Conservation (phyloP, 176 grass and related monocot genomes). For the Avena atlantica region DNA sequence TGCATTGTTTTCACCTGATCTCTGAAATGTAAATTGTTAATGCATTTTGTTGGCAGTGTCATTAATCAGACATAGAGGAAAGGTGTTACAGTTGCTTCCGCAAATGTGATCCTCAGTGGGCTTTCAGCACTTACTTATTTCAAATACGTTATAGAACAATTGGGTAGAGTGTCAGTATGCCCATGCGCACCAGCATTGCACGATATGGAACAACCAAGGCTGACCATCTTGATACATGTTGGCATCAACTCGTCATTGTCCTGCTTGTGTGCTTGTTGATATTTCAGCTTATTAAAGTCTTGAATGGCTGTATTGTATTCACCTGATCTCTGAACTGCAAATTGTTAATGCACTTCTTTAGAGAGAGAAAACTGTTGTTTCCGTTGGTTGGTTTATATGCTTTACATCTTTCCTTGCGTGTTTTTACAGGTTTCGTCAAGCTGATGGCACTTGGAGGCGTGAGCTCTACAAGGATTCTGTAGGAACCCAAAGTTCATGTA, state of each 20-base stretch:
- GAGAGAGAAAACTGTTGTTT: neutral
- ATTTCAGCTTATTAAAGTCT: constrained; percentile 13
- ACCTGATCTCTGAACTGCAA: neutral
- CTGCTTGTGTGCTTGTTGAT: neutral
- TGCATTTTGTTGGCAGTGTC: neutral
- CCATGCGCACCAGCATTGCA: neutral
- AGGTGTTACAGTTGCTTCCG: too few species aligned
- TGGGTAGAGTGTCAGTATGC: neutral
- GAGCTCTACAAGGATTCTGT: constrained; percentile 58
- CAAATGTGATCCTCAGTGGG: too few species aligned
- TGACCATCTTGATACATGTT: neutral
- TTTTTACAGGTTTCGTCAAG: constrained; percentile 55
- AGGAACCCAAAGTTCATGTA: constrained; percentile 49
- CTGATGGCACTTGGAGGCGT: constrained; percentile 66
- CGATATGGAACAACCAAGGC: constrained; percentile 6
- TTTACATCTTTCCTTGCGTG: neutral
- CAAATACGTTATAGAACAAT: too few species aligned
- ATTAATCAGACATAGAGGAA: too few species aligned
- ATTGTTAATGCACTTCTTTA: neutral
- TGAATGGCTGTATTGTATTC: neutral
- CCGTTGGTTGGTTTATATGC: neutral
- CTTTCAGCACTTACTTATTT: too few species aligned
- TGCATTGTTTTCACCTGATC: neutral
- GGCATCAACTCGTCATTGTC: neutral
- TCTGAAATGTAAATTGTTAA: neutral